Percentiles rank a stretch among this genome's conserved stretches.
phyloP scores from a whole-genome alignment of 169 alveolate genomes.

The Theileria parva region DNA sequence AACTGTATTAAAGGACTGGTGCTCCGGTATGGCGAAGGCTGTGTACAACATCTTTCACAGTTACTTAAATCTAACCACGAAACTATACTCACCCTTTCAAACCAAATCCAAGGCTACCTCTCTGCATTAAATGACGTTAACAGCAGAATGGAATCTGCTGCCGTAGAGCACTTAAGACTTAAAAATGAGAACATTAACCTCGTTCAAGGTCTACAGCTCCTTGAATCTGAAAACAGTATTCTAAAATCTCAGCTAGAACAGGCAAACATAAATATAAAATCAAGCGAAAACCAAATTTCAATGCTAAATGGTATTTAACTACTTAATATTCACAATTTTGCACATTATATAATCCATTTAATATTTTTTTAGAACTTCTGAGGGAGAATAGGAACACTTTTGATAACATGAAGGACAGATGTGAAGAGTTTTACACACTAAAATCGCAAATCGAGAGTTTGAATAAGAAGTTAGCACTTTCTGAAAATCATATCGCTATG shows the following conservation, averaged over 20 bases:
- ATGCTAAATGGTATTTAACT: constrained; percentile 39
- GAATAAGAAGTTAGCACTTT: constrained; percentile 21
- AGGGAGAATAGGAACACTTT: constrained; percentile 54
- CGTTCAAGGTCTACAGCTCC: constrained; percentile 24
- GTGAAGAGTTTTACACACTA: constrained; percentile 19
- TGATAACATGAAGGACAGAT: constrained; percentile 47
- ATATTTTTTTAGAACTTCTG: constrained; percentile 34
- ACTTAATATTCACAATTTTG: neutral
- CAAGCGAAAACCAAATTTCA: constrained; percentile 39
- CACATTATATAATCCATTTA: neutral
- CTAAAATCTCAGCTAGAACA: constrained; percentile 38
- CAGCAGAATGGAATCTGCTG: constrained; percentile 37
- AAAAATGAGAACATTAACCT: constrained; percentile 35
- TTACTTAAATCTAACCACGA: constrained; percentile 58
- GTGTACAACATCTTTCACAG: constrained; percentile 61
- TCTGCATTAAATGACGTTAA: constrained; percentile 48
- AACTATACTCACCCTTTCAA: constrained; percentile 30
- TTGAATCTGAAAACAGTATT: constrained; percentile 41
- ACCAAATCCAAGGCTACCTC: constrained; percentile 33
- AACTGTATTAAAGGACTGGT: constrained; percentile 45
- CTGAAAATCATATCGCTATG: constrained; percentile 35
- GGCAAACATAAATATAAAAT: constrained; percentile 48
- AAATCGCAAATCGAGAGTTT: constrained; percentile 40
- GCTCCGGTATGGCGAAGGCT: constrained; percentile 63
- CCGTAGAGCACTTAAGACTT: constrained; percentile 38